Evolutionary conservation across 306 rosid species (phyloP), one percentile per base, ranked within the genome.

Genomic region (Hylodesmum podocarpum): DNA sequence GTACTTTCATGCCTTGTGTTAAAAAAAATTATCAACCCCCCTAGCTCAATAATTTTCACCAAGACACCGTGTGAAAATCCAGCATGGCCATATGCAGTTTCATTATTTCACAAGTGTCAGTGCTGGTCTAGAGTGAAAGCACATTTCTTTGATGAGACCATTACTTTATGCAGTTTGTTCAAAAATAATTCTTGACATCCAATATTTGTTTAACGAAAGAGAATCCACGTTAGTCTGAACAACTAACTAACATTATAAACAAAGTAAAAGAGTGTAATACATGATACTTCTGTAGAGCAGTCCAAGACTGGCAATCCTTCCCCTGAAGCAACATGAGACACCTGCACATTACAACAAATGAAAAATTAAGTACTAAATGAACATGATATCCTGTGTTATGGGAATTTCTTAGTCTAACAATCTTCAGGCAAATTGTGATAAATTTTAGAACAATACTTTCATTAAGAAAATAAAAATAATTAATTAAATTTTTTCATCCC

Each of bases 261-360:
- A 5, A 63, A 80, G 57, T n/a, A 59, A 49, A 71, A 8, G 64
- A 41, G 72, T 40, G 67, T 13, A 81, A 68, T 95, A 95, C 98
- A 92, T 78, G 98, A 85, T 82, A 90, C 86, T 83, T 84, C 87
- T 28, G 84, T 2, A 5, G 91, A 81, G 88, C 97, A 92, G 84
- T 95, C 97, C 80, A 88, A 80, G 65, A 95, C 24, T 9, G 97
- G 94, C 69, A 89, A 84, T 77, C 97, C 97, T 85, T 92, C 97
- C 59, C 57, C 16, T 9, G 91, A 83, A 11, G 87, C 97, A 69
- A 87, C 72, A 86, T 89, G 97, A 77, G 97, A 95, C 54, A 80
- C 91, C 99, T 92, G 83, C 78, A 80, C 79, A 46, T 80, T 53
- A 47, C 75, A 75, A 49, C 57, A 77, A 76, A n/a, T n/a, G n/a